Base-by-base conservation (phyloP, 495 filamentous ascomycete genomes). In the Hypoxylon lienhwacheense region DNA sequence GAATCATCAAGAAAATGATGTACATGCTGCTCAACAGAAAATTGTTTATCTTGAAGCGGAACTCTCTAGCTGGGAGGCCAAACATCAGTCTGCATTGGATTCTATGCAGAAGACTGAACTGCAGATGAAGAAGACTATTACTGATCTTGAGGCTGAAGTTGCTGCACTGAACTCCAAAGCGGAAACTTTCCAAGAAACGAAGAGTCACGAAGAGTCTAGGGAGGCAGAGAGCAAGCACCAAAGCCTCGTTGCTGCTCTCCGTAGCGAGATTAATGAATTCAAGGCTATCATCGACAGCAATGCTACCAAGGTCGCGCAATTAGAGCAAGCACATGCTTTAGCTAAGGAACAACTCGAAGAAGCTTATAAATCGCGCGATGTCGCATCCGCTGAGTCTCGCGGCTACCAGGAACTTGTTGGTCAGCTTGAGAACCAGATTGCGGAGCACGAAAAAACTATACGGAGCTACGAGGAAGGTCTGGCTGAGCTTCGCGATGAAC, bases 251-350 rank as follows among this genome's bases (percentile, higher is more conserved):
- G 74, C 79, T 22, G 72, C 75, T 22, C 70, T 99, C 32, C 86
- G 87, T 53, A 76, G 73, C 47, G 83, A 91, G 59, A 85, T 97
- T 48, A 84, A 89, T 21, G 82, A 87, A 51, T 88, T 95, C 69
- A 91, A 87, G 72, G 67, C 77, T 11, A 81, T 85, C 19, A 82
- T 90, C 59, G 78, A 80, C 32, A 70, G 69, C 50, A 86, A 87
- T 58, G 67, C 81, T 24, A 69, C 76, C 25, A 85, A 81, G 49
- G 84, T 92, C 57, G 70, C 79, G 11, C 76, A 81, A 52, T 72
- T 90, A 11, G 87, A 92, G 66, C 70, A 81, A 39, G 76, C 84
- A 33, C 85, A 89, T 59, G 63, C 75, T 14, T 73, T 75, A 20
- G 77, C 84, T 35, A 80, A 79, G 55, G 70, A 76, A 40, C 75